phyloP scores from a whole-genome alignment of 257 asterid species.

The Solanum piurae region DNA sequence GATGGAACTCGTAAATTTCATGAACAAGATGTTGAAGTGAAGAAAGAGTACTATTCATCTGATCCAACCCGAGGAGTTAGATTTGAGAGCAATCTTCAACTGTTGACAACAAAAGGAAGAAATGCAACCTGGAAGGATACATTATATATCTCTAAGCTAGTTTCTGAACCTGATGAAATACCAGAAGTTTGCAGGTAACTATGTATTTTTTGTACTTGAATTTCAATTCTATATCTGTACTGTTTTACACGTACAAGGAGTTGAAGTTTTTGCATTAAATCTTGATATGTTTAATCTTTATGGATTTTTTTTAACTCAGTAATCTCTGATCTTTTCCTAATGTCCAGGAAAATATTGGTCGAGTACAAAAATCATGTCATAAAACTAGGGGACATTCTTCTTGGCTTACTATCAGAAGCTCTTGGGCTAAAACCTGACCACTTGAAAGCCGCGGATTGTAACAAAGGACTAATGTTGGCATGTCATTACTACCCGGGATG shows the following conservation, averaged over 20 bases:
- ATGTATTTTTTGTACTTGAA: neutral
- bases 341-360: constrained; percentile 30
- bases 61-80: constrained; percentile 30
- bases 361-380: constrained; percentile 28
- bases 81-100: constrained; percentile 48
- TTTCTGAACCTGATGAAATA: constrained; percentile 30
- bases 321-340: neutral
- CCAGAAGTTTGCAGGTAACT: constrained; percentile 46
- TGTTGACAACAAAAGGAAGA: constrained; percentile 15
- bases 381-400: constrained; percentile 29
- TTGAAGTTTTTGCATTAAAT: neutral
- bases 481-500: constrained; percentile 66
- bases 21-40: constrained; percentile 45
- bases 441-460: constrained; percentile 34
- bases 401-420: constrained; percentile 57
- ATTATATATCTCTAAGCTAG: constrained; percentile 18
- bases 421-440: constrained; percentile 41
- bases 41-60: constrained; percentile 23
- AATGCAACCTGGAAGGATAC: constrained; percentile 73
- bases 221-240: neutral
- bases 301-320: neutral
- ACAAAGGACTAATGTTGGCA: constrained; percentile 13
- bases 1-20: constrained; percentile 46
- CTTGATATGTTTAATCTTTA: neutral
- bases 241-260: neutral